phyloP scores from a whole-genome alignment of 2,329 filamentous ascomycete species.

The Ascochyta clinopodiicola region DNA sequence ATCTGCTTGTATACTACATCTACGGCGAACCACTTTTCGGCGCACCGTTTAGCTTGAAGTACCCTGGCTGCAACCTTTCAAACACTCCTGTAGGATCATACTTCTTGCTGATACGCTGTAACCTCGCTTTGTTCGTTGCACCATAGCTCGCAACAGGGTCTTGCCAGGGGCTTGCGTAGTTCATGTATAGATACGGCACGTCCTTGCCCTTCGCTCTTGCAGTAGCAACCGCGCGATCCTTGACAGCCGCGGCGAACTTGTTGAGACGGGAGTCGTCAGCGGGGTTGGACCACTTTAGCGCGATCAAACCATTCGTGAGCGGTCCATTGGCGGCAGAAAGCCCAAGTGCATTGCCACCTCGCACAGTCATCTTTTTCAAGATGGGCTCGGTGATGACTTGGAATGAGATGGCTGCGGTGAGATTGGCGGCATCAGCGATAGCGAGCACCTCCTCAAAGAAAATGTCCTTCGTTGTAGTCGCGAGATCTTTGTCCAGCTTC shows the following conservation, averaged over 20 bases:
- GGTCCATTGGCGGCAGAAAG: constrained; percentile 30
- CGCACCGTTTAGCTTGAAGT: constrained; percentile 32
- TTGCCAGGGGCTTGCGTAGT: constrained; percentile 55
- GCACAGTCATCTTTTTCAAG: constrained; percentile 26
- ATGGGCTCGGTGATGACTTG: constrained; percentile 37
- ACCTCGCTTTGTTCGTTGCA: constrained; percentile 38
- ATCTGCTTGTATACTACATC: no score
- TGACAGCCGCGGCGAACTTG: constrained; percentile 23
- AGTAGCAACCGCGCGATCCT: constrained; percentile 13
- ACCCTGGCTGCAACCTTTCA: constrained; percentile 26
- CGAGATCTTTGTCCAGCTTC: constrained; percentile 32
- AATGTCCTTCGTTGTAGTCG: constrained; percentile 27
- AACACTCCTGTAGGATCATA: constrained; percentile 32
- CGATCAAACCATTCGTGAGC: constrained; percentile 24
- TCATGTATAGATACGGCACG: constrained; percentile 52
- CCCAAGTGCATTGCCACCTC: constrained; percentile 42
- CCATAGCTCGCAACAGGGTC: constrained; percentile 54
- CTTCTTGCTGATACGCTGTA: constrained; percentile 24
- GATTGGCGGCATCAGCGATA: constrained; percentile 22
- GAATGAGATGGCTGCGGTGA: constrained; percentile 31
- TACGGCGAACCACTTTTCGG: constrained; percentile 11
- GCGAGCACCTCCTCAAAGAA: constrained; percentile 31
- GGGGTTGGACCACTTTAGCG: constrained; percentile 27
- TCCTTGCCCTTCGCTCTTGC: constrained; percentile 15
- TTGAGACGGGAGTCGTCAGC: constrained; percentile 35